Evolutionary conservation across 2,329 filamentous ascomycete species (phyloP).

Genomic region (Fulvia fulva): DNA sequence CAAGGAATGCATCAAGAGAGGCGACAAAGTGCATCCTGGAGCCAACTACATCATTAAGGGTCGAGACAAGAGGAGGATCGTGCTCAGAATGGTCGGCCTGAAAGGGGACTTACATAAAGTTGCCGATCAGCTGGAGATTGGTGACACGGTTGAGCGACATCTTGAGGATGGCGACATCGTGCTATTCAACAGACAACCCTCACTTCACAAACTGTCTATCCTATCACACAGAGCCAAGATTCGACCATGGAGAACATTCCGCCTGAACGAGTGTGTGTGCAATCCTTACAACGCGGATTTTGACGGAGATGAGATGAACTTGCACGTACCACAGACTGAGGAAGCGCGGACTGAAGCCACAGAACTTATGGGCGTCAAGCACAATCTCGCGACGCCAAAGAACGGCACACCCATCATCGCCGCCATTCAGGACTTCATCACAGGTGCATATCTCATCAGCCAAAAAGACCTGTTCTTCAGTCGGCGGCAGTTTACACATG

Average conservation of each 20-base stretch:
- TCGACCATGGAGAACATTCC: conserved; percentile 90
- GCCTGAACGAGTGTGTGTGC: conserved; percentile 96
- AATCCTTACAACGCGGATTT: conserved; percentile 99
- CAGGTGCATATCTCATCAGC: conserved; percentile 84
- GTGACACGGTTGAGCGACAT: conserved; percentile 90
- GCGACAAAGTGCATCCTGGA: conserved; percentile 76
- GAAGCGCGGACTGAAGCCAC: conserved; percentile 93
- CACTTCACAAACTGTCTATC: conserved; percentile 97
- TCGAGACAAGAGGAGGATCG: conserved; percentile 65
- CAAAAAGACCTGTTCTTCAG: conserved; percentile 93
- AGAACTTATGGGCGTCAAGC: conserved; percentile 94
- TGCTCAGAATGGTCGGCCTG: conserved; percentile 54
- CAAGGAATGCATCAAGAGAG: conserved; percentile 67
- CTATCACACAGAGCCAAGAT: conserved; percentile 93
- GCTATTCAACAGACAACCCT: conserved; percentile 96
- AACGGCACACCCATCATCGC: conserved; percentile 98
- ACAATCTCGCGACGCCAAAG: conserved; percentile 92
- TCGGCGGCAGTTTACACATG: conserved; percentile 78
- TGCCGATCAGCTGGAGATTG: conserved; percentile 71
- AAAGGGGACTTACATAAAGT: conserved; percentile 58
- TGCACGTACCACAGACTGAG: conserved; percentile 96
- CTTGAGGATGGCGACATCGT: conserved; percentile 94
- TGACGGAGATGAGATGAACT: conserved; percentile 98
- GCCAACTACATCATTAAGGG: conserved; percentile 78
- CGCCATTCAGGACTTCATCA: conserved; percentile 99